Percentiles rank a stretch among this genome's conserved stretches.
Conservation (phyloP, 2,329 filamentous ascomycete species). For the Orbilia oligospora region DNA sequence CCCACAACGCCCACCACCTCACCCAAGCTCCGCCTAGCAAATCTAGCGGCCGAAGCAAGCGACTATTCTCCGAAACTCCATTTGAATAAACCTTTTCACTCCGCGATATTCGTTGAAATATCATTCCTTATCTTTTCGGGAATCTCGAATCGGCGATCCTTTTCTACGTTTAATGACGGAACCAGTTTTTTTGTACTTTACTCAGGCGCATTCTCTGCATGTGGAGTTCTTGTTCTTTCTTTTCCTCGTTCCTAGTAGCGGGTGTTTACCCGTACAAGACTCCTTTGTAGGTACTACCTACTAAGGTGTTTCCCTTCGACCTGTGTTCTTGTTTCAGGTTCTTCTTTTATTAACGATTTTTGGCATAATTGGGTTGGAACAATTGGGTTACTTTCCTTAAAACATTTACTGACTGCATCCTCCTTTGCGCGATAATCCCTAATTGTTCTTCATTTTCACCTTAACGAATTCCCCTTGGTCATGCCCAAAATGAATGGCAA, state of each 20-base stretch:
- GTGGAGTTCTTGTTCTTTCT: conserved; percentile 50
- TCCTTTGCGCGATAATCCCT: conserved; percentile 33
- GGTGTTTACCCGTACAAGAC: conserved; percentile 2
- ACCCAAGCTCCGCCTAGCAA: conserved; percentile 52
- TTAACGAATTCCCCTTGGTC: conserved; percentile 30
- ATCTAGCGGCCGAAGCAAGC: conserved; percentile 53
- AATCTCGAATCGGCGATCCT: background rate
- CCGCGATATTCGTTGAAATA: conserved; percentile 12
- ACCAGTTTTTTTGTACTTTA: conserved; percentile 48
- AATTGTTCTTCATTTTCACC: conserved; percentile 12
- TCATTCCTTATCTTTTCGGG: conserved; percentile 2
- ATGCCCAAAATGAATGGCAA: conserved; percentile 55
- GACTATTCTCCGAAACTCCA: conserved; percentile 57
- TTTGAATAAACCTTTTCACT: conserved; percentile 31
- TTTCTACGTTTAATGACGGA: conserved; percentile 13
- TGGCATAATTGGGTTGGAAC: conserved; percentile 54
- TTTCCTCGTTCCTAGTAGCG: background rate
- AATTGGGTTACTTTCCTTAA: conserved; percentile 48
- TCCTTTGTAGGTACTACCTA: background rate
- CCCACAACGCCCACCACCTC: conserved; percentile 56
- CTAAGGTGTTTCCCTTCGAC: conserved; percentile 11
- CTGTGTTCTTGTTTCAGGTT: conserved; percentile 35
- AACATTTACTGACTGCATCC: conserved; percentile 17
- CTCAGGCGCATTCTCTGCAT: conserved; percentile 51
- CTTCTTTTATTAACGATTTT: conserved; percentile 28